Evolutionary conservation across 2,329 filamentous ascomycete species (phyloP).

Genomic region (Penicillium sp.): DNA sequence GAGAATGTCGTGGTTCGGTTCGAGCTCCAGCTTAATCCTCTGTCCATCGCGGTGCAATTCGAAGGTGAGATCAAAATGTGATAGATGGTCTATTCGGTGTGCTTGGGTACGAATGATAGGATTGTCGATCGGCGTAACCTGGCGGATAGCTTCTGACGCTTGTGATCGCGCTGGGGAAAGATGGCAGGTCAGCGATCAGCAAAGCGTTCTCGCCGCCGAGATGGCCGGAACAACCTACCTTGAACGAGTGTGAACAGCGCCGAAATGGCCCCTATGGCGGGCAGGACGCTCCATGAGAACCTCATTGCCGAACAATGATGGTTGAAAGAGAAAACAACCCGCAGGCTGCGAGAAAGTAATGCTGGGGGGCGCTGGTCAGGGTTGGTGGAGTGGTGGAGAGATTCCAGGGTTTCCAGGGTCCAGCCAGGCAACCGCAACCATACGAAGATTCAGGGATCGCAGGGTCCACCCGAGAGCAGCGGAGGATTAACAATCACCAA

Average conservation of each 20-base stretch:
- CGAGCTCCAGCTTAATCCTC: conserved; percentile 74
- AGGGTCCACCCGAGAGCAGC: conserved; percentile 15
- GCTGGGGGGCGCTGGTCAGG: conserved; percentile 3
- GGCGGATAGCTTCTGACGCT: conserved; percentile 73
- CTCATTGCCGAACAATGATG: conserved; percentile 21
- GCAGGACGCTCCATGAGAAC: conserved; percentile 19
- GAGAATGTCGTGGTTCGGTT: conserved; percentile 90
- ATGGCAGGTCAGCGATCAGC: background rate
- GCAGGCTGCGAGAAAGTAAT: background rate
- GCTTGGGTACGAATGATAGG: conserved; percentile 76
- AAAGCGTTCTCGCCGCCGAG: background rate
- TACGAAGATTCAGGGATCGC: conserved; percentile 7
- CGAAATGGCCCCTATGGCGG: conserved; percentile 20
- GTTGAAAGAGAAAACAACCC: background rate
- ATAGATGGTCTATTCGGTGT: conserved; percentile 75
- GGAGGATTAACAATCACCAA: conserved; percentile 1
- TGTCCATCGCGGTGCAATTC: conserved; percentile 67
- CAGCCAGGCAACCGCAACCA: conserved; percentile 14
- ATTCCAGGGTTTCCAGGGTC: conserved; percentile 20
- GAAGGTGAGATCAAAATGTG: conserved; percentile 84
- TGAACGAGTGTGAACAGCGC: conserved; percentile 17
- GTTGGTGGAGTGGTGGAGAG: conserved; percentile 7
- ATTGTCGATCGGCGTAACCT: conserved; percentile 72
- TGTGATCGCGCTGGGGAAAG: conserved; percentile 64
- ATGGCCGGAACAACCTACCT: conserved; percentile 14